Base-by-base conservation (phyloP, 495 filamentous ascomycete species). In the Lasiosphaeriaceae sp. region DNA sequence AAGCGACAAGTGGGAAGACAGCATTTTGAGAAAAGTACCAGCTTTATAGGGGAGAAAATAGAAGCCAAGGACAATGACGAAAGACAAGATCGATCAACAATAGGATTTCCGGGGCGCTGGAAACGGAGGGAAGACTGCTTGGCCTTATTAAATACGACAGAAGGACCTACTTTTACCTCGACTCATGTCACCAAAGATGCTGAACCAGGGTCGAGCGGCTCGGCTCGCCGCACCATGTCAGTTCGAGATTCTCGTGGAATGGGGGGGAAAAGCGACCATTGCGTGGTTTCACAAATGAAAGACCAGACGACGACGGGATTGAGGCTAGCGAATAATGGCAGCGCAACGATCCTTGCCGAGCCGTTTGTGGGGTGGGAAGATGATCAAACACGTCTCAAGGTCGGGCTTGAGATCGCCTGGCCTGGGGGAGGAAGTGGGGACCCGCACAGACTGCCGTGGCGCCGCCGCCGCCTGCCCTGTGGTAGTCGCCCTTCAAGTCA, bases 1-100 rank as follows among this genome's bases (percentile, higher is more conserved):
- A 22, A 29, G 24, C 17, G 57, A 34, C 17, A 43, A 47, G 23
- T 21, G 50, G 6, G 53, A 47, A 19, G 50, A 60, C 48, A 45
- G 3, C 59, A 61, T 64, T 8, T 41, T 55, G 48, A 34, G 3
- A 44, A 43, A 39, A 37, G 34, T 9, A 37, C 14, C 14, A 37
- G 14, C 8, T 9, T 37, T 37, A 37, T 8, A 37, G 8, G 34
- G 34, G 34, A 43, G 14, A 2, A 43, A 17, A 43, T 4, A 43
- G n/a, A 17, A 43, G 12, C 39, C 12, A 7, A 43, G n/a, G 39
- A 43, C 14, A 43, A 17, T 17, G 39, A 43, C 39, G 39, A 31
- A 9, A 14, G 39, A 17, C n/a, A 17, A 43, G 5, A 43, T 43
- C 39, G 37, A 16, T 14, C 37, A 41, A 17, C 37, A 12, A 41